Percentiles rank a stretch among this genome's conserved stretches.
Evolutionary conservation across 768 basidiomycete genomes (phyloP).

Genomic region (Fomitopsis pulvina): DNA sequence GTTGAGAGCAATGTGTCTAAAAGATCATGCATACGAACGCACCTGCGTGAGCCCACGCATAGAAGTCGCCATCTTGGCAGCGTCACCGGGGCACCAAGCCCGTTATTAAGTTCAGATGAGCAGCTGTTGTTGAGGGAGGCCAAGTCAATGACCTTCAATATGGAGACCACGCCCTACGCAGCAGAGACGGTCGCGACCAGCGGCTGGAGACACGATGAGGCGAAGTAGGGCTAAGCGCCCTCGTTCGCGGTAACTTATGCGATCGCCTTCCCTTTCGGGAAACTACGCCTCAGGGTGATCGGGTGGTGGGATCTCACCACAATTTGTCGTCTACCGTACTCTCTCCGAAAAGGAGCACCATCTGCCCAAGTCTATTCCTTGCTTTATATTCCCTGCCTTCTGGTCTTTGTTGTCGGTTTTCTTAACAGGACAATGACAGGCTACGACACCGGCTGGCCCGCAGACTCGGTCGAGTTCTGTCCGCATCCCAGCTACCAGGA

Average conservation of each 20-base stretch:
- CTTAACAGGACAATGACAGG: slow-evolving; percentile 12
- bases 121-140: neutral
- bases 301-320: too few species aligned
- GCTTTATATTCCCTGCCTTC: too few species aligned
- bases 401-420: too few species aligned
- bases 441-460: slow-evolving; percentile 73
- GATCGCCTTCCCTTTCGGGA: neutral
- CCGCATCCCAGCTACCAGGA: slow-evolving; percentile 53
- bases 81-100: neutral
- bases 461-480: slow-evolving; percentile 90
- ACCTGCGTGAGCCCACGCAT: slow-evolving; percentile 95
- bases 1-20: neutral
- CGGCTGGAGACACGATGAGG: neutral
- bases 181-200: neutral
- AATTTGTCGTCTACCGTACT: too few species aligned
- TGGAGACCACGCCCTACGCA: neutral
- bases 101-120: neutral
- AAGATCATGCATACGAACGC: slow-evolving; percentile 18
- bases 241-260: neutral
- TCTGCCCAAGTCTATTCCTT: too few species aligned
- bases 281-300: neutral
- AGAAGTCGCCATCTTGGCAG: slow-evolving; percentile 64
- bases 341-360: too few species aligned
- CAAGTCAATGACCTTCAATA: neutral
- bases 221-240: neutral